These are phyloP conservation scores for Chrysopogon serrulatus DNA, from an alignment of 176 grass and related monocot species.

Conservation along the genomic window DNA sequence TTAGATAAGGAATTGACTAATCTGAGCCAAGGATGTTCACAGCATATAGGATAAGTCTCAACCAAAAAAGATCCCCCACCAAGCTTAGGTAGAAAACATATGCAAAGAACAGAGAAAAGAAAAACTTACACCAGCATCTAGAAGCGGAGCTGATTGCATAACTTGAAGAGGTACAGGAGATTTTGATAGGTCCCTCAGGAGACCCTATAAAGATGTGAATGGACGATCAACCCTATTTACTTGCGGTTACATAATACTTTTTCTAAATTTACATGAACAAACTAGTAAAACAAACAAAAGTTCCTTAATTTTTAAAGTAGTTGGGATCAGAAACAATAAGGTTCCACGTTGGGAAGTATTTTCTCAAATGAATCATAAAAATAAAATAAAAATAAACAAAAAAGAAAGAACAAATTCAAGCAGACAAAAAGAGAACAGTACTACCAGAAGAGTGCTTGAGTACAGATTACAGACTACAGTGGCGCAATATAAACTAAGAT, in stretches of 20 bases:
- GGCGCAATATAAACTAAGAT: constrained; percentile 2
- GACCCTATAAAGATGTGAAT: constrained; percentile 52
- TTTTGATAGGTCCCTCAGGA: constrained; percentile 88
- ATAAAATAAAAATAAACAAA: neutral
- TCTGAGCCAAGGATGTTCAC: neutral
- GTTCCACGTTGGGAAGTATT: neutral
- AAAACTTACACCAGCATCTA: constrained; percentile 67
- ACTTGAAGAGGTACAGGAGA: constrained; percentile 39
- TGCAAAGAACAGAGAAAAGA: constrained; percentile 1
- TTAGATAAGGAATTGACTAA: neutral
- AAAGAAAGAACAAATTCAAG: neutral
- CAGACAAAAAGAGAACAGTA: neutral
- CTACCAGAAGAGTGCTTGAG: neutral
- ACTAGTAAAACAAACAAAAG: neutral
- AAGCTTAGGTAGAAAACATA: neutral
- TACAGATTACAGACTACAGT: neutral
- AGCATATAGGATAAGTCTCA: neutral
- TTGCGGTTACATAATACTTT: neutral
- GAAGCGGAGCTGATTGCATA: constrained; percentile 8
- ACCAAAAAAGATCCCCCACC: neutral
- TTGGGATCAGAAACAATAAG: neutral
- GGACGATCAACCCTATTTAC: neutral
- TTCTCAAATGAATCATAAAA: neutral
- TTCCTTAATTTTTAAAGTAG: neutral
- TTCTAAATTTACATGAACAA: neutral